Evolutionary conservation across 2,329 filamentous ascomycete species (phyloP).

Genomic region (Botrytis fragariae): DNA sequence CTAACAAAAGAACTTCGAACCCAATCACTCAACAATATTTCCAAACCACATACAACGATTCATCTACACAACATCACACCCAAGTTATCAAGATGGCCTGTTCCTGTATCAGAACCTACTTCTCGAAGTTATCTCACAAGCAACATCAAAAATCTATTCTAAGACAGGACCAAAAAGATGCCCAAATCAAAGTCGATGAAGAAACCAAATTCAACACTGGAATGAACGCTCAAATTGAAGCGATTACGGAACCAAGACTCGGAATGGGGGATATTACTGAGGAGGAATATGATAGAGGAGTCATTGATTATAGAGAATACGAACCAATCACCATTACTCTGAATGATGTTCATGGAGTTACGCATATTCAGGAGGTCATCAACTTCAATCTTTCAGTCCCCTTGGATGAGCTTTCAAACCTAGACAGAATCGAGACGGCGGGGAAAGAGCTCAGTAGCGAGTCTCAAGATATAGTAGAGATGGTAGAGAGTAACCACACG

Average conservation of each 20-base stretch:
- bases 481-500: too few relatives aligned
- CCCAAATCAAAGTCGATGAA: neutral
- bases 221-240: neutral
- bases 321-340: neutral
- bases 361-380: neutral
- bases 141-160: neutral
- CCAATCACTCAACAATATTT: neutral
- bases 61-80: neutral
- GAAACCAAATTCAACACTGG: neutral
- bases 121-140: neutral
- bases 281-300: neutral
- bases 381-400: neutral
- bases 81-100: neutral
- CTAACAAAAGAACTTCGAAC: neutral
- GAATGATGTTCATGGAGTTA: neutral
- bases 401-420: neutral
- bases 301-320: neutral
- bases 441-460: neutral
- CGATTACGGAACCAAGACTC: neutral
- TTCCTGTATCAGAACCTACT: neutral
- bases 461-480: neutral
- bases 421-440: neutral
- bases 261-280: neutral
- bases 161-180: neutral
- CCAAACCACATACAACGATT: neutral